Evolutionary conservation across 257 asterid genomes (phyloP).

Genomic region (Solanum bukasovii): DNA sequence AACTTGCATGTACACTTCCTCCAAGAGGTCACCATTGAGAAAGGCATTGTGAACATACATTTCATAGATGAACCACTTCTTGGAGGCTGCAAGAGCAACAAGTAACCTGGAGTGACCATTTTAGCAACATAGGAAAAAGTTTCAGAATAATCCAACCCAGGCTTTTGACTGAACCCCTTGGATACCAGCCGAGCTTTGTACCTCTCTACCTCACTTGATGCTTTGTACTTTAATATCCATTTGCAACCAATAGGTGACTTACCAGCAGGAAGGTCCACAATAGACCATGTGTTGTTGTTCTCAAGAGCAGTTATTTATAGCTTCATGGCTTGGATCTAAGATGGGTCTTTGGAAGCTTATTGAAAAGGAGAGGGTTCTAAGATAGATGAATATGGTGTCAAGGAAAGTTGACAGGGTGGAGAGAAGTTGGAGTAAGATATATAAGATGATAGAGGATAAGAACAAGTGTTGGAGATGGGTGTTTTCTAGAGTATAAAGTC

Average conservation of each 20-base stretch:
- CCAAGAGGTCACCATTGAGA: neutral
- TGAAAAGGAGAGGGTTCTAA: too few relatives aligned
- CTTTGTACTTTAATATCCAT: neutral
- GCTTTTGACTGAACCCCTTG: neutral
- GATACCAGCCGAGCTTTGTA: neutral
- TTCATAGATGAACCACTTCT: neutral
- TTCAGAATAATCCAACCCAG: neutral
- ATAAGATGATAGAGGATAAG: neutral
- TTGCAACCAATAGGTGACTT: neutral
- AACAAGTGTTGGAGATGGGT: neutral
- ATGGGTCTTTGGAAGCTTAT: neutral
- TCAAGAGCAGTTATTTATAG: neutral
- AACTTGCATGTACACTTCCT: neutral
- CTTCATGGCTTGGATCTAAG: neutral
- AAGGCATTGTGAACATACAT: neutral
- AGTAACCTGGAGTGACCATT: neutral
- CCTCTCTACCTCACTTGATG: neutral
- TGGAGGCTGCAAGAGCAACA: neutral
- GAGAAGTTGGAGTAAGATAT: neutral
- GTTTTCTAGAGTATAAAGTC: neutral
- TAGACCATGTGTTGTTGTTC: neutral
- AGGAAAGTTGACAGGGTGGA: neutral
- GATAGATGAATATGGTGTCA: accelerated
- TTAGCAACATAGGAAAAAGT: neutral
- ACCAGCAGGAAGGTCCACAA: neutral